Base-by-base conservation (phyloP, 768 basidiomycete species). In the Lactarius hatsudake region DNA sequence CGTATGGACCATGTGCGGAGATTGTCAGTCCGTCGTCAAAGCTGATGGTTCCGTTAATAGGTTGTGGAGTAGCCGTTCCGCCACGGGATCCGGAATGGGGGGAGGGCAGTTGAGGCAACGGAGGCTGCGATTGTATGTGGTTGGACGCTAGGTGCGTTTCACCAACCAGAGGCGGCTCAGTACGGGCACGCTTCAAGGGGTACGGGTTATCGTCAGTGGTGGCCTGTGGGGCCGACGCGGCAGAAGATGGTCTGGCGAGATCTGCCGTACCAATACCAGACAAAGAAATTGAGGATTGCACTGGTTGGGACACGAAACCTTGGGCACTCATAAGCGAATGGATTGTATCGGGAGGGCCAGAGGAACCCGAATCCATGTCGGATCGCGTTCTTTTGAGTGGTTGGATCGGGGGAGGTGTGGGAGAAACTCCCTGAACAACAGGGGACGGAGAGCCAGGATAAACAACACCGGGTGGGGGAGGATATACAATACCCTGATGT, bases 101-200 rank as follows among this genome's bases (percentile, higher is more conserved):
- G 40, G 71, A 71, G 20, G 36, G 73, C 28, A 67, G 62, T 32
- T 69, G 74, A 56, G 74, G 61, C 10, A 20, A 75, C 76, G 72
- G 73, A 80, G 69, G 75, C 67, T 36, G 69, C 54, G 28, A 30
- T 61, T 58, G 57, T 38, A 38, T 32, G 30, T 64, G 61, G 45
- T 55, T 57, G 30, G 56, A 30, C 10, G 62, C 55, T 13, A 48
- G 32, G 5, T 51, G 71, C 17, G 32, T 13, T 28, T 71, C 69
- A 18, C 65, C 65, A 32, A 61, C 48, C 54, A 61, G 69, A 34
- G 69, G 70, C 5, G 78, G 77, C 28, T 90, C 89, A 56, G 81
- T 87, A 32, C 91, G 88, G 30, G 81, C 77, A 45, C 90, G 88
- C 75, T 93, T 93, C n/a, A 82, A 77, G 8, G 89, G 88, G 2